Evolutionary conservation across 441 rosid genomes (phyloP), one percentile per base, ranked within the genome.

Genomic region (Populus hybrid): DNA sequence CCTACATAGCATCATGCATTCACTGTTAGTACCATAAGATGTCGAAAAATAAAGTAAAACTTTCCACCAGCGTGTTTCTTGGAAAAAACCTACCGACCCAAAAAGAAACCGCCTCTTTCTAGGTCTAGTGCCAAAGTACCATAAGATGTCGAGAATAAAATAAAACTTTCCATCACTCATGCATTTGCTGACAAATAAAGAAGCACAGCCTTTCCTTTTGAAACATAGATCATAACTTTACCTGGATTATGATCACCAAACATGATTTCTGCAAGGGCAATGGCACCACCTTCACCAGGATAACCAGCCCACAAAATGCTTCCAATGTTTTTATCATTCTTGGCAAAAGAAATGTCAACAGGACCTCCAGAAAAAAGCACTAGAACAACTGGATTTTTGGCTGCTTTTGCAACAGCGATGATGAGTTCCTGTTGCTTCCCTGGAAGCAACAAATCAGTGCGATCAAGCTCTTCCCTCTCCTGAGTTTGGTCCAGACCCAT

Each of bases 251-350:
- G 84, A 0, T 85, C 73, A 21, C 98, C 99, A 45, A 86, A 95
- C 78, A 95, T 81, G 2, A 93, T 80, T 82, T 95, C 98, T 6
- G 95, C 98, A 14, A 95, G 87, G 42, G 99, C 99, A 0, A 81
- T 77, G 6, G 98, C 99, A 2, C 99, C 99, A 42, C 89, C 91
- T 66, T 95, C 96, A 69, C 99, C 99, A 0, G 97, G 98, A 77
- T 95, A 95, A 42, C 99, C 99, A 73, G 94, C 99, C 99, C 99
- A 95, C 38, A 95, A n/a, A 74, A 95, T 91, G 23, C 93, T 88
- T 16, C 81, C 70, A 50, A 95, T 82, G 1, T 80, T 86, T 4
- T 82, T 84, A 70, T 91, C 83, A 5, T 84, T 77, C 82, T 89
- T 86, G 0, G 97, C 93, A 12, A 95, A 91, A 7, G 97, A 81